A percentile compares a stretch with the other conserved stretches of the same genome.
Conservation (phyloP, 116 monocot genomes). For the Cymodocea nodosa region DNA sequence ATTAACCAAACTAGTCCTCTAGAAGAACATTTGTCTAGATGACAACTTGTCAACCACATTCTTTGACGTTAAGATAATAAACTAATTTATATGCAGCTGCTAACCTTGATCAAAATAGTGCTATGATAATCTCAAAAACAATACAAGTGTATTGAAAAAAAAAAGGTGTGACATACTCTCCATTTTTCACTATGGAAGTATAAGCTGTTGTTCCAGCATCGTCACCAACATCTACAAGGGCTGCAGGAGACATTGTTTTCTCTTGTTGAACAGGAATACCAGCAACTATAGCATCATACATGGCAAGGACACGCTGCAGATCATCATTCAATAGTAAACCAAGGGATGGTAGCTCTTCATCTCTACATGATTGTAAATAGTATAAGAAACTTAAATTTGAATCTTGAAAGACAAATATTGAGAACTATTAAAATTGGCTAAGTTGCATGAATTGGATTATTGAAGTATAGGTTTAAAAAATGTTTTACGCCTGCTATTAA, state of each 20-base stretch:
- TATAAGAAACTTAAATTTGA: neutral
- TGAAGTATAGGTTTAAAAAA: no score
- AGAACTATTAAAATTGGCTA: no score
- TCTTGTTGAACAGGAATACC: conserved; percentile 66
- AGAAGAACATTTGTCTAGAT: no score
- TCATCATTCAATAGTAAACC: conserved; percentile 93
- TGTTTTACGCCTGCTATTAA: no score
- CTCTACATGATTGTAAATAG: conserved; percentile 25
- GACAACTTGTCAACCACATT: no score
- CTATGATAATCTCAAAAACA: no score
- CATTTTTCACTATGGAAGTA: neutral
- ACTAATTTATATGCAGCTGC: no score
- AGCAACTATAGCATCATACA: conserved; percentile 85
- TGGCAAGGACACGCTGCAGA: conserved; percentile 75
- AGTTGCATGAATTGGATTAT: no score
- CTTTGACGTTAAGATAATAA: no score
- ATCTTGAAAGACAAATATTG: neutral
- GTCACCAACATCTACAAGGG: conserved; percentile 70
- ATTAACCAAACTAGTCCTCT: no score
- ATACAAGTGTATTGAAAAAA: neutral
- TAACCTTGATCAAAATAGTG: no score
- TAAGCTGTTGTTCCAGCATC: neutral
- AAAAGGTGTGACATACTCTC: neutral
- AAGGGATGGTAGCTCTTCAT: conserved; percentile 63
- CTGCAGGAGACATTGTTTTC: conserved; percentile 52